Percentiles rank a stretch among this genome's conserved stretches.
phyloP scores from a whole-genome alignment of 345 rosid genomes.

The Dipteronia dyeriana region DNA sequence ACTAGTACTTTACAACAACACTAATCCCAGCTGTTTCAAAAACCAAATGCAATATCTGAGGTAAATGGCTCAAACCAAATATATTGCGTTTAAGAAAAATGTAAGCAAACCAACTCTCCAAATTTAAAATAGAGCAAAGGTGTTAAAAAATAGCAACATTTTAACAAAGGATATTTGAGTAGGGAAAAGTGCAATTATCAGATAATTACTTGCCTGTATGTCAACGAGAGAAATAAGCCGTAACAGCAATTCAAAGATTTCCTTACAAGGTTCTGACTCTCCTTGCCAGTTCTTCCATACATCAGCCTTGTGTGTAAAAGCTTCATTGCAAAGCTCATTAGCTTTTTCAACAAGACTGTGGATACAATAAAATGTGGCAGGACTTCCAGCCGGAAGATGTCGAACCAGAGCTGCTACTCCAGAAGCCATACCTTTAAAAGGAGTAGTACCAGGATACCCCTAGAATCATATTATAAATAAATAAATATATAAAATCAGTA shows the following conservation, averaged over 20 bases:
- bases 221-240: slow-evolving; percentile 79
- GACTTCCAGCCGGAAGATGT: slow-evolving; percentile 94
- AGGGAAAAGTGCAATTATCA: background rate
- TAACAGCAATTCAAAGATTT: slow-evolving; percentile 71
- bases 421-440: slow-evolving; percentile 96
- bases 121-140: slow-evolving; percentile 1
- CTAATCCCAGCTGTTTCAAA: background rate
- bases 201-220: slow-evolving; percentile 61
- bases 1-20: background rate
- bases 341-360: slow-evolving; percentile 76
- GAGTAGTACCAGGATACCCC: slow-evolving; percentile 81
- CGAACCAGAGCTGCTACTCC: slow-evolving; percentile 83
- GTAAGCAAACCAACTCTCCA: slow-evolving; percentile 9
- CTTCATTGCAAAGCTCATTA: slow-evolving; percentile 42
- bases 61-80: background rate
- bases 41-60: background rate
- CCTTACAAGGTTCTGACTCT: slow-evolving; percentile 57
- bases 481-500: background rate
- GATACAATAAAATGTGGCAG: slow-evolving; percentile 75
- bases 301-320: slow-evolving; percentile 31
- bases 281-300: slow-evolving; percentile 63
- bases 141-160: background rate
- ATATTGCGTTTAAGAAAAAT: background rate
- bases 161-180: background rate
- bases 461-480: slow-evolving; percentile 32